Base-by-base conservation (phyloP, 139 green algal genomes). In the Volvox reticuliferus region DNA sequence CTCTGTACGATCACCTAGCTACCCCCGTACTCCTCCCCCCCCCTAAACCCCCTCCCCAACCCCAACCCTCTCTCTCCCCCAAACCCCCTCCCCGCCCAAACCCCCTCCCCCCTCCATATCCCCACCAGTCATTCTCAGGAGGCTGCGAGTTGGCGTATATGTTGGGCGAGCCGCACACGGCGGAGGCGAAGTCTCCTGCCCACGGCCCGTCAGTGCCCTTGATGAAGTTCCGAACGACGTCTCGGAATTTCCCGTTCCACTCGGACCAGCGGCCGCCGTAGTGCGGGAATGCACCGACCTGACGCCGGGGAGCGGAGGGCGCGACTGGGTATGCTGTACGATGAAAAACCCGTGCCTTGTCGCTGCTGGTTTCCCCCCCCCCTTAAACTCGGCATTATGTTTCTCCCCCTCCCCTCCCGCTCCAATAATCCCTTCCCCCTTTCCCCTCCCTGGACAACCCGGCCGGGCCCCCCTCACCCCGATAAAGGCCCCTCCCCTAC, bases 221-320 rank as follows among this genome's bases (percentile, higher is more conserved):
- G 61, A 98, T 90, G 90, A 98, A 98, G 63, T 96, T 91, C n/a
- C 97, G 95, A 50, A 99, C 95, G 17, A 96, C 95, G 94, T 99
- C 98, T 13, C 98, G 94, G 95, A 98, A 99, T 32, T 93, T 93
- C 33, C 98, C 98, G 89, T 99, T 99, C 98, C 98, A 99, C 94
- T 99, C 98, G 0, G 95, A 93, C 98, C 98, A 99, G 65, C 97
- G 95, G 5, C 96, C 97, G 76, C 97, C 97, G 91, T 98, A 99
- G 93, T 99, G 98, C 19, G 98, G 98, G 93, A 99, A 99, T 22
- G 97, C 96, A 28, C 97, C 97, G 36, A 98, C 96, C 96, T 97
- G 91, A 35, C 21, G 6, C 14, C 26, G 78, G 22, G 20, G 63
- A 50, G 2, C 6, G 50, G 26, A 28, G 19, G 35, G 14, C 14